Percentiles rank a stretch among this genome's conserved stretches.
phyloP scores from a whole-genome alignment of 2,329 filamentous ascomycete species.

The Anthostomella pinea region DNA sequence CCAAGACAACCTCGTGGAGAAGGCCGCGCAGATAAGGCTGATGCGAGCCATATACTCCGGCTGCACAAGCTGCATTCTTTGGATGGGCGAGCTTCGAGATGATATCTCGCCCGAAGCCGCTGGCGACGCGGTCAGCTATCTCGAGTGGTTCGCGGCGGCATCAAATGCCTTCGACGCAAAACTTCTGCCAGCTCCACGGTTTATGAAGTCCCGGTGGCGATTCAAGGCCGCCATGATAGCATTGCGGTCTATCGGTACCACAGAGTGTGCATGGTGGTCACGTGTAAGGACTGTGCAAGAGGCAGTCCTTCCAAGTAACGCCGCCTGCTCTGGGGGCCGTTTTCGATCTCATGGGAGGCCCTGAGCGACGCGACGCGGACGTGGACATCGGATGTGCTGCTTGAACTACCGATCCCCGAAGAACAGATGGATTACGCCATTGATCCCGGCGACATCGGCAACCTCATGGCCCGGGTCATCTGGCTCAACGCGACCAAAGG shows the following conservation, averaged over 20 bases:
- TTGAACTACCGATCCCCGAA: too few species aligned
- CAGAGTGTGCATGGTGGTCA: background rate
- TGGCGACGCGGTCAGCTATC: background rate
- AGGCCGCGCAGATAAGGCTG: slow-evolving; percentile 7
- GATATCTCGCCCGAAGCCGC: background rate
- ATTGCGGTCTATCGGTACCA: background rate
- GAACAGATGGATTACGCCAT: too few species aligned
- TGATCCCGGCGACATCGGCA: too few species aligned
- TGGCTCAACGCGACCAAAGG: too few species aligned
- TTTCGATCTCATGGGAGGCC: slow-evolving; percentile 1
- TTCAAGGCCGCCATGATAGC: background rate
- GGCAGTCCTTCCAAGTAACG: background rate
- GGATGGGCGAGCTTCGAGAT: slow-evolving; percentile 2
- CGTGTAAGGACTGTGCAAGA: slow-evolving; percentile 1
- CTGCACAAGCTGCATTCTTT: background rate
- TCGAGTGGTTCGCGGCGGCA: background rate
- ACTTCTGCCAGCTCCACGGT: too few species aligned
- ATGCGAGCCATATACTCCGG: slow-evolving; percentile 12
- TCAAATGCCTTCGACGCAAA: too few species aligned
- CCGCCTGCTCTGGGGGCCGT: background rate
- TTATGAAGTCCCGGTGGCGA: too few species aligned
- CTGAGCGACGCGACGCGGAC: too few species aligned
- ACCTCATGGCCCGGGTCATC: too few species aligned
- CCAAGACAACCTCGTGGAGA: slow-evolving; percentile 8
- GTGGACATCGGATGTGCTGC: too few species aligned